Evolutionary conservation across 768 basidiomycete genomes (phyloP).

Genomic region (Macrolepiota fuliginosa): DNA sequence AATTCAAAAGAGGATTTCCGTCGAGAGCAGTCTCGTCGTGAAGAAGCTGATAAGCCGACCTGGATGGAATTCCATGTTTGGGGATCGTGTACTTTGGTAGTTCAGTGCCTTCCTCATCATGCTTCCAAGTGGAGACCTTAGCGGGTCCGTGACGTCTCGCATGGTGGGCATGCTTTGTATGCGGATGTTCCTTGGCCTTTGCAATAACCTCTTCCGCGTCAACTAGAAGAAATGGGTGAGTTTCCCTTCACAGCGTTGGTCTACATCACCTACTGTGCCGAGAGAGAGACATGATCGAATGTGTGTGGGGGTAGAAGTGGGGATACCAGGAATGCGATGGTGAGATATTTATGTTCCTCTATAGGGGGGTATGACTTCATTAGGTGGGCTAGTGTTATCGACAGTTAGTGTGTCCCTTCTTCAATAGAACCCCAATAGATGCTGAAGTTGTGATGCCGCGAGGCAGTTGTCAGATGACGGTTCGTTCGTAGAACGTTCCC

Average conservation of each 20-base stretch:
- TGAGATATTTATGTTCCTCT: slow-evolving; percentile 8
- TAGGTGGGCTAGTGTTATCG: not conserved
- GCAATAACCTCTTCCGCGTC: slow-evolving; percentile 50
- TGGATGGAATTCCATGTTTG: slow-evolving; percentile 38
- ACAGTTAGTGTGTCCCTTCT: not conserved
- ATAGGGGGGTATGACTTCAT: not conserved
- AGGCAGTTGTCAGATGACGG: not conserved
- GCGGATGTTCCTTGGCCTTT: slow-evolving; percentile 35
- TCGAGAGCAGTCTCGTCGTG: slow-evolving; percentile 58
- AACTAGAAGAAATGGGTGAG: slow-evolving; percentile 25
- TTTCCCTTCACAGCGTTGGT: not conserved
- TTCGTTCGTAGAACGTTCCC: not conserved
- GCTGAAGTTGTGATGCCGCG: not conserved
- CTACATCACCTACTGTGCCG: slow-evolving; percentile 30
- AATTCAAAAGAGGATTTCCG: slow-evolving; percentile 57
- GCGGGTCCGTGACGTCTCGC: slow-evolving; percentile 26
- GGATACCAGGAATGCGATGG: not conserved
- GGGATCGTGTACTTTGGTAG: slow-evolving; percentile 48
- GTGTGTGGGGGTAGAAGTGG: not conserved
- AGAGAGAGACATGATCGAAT: slow-evolving; percentile 31
- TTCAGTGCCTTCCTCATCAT: slow-evolving; percentile 36
- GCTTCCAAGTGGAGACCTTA: slow-evolving; percentile 30
- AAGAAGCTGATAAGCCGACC: slow-evolving; percentile 46
- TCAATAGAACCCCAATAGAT: not conserved
- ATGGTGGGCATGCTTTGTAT: slow-evolving; percentile 31